phyloP scores from a whole-genome alignment of 2,329 filamentous ascomycete genomes.

The Atkinsonella hypoxylon region DNA sequence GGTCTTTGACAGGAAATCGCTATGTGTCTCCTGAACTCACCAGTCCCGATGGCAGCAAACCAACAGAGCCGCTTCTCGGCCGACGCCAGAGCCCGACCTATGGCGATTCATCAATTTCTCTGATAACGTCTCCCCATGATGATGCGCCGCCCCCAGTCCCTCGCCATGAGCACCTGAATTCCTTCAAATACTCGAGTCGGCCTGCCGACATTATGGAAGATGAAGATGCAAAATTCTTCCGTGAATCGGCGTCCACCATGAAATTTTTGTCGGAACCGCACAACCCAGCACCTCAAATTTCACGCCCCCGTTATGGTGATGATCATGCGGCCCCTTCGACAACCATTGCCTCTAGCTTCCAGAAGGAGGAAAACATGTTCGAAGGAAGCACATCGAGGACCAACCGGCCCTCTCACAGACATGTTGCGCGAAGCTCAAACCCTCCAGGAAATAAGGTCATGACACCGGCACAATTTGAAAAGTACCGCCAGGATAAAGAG shows the following conservation, averaged over 20 bases:
- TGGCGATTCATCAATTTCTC: constrained; percentile 22
- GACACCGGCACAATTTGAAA: constrained; percentile 80
- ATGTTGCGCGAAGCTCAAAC: constrained; percentile 21
- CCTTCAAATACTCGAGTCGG: constrained; percentile 19
- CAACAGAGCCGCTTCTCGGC: constrained; percentile 33
- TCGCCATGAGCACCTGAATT: constrained; percentile 19
- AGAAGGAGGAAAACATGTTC: constrained; percentile 44
- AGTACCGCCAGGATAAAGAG: constrained; percentile 63
- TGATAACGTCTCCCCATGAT: neutral
- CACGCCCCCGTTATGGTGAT: constrained; percentile 28
- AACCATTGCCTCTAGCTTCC: constrained; percentile 18
- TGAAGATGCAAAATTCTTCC: constrained; percentile 40
- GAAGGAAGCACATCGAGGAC: constrained; percentile 32
- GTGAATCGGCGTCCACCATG: constrained; percentile 38
- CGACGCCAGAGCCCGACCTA: constrained; percentile 38
- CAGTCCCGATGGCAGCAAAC: constrained; percentile 31
- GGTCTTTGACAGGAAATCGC: constrained; percentile 35
- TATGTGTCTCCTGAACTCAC: constrained; percentile 31
- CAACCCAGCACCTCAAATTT: constrained; percentile 16
- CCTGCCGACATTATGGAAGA: constrained; percentile 32
- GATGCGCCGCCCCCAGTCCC: constrained; percentile 20
- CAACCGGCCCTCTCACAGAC: constrained; percentile 24
- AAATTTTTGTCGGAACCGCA: constrained; percentile 27
- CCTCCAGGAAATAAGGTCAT: constrained; percentile 62
- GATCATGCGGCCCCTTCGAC: constrained; percentile 20